A percentile compares a stretch with the other conserved stretches of the same genome.
These are phyloP conservation scores for Leishmania arabica DNA, from an alignment of 208 protist genomes.

Conservation along the genomic window DNA sequence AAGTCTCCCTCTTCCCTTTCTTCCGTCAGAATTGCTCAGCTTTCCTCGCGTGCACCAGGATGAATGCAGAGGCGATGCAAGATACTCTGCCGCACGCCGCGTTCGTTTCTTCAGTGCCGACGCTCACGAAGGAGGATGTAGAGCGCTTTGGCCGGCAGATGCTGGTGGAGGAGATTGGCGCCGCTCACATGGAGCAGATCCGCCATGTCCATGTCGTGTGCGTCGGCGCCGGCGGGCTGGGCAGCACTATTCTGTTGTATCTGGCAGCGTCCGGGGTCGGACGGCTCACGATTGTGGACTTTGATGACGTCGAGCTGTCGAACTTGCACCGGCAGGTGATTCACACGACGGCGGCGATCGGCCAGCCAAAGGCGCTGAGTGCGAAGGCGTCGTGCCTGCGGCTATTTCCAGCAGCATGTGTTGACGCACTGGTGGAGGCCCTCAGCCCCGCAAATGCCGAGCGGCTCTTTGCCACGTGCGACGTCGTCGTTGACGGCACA, in stretches of 20 bases:
- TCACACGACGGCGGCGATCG: conserved; percentile 67
- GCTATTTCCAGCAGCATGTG: conserved; percentile 54
- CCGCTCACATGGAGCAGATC: conserved; percentile 74
- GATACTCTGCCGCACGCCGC: neutral
- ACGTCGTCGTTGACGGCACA: conserved; percentile 93
- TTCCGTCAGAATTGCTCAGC: neutral
- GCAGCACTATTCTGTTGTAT: conserved; percentile 92
- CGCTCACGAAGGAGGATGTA: conserved; percentile 65
- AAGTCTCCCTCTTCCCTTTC: neutral
- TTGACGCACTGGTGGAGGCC: conserved; percentile 39
- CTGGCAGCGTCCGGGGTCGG: conserved; percentile 94
- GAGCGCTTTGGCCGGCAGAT: conserved; percentile 92
- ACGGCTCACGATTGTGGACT: conserved; percentile 88
- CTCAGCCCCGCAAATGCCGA: conserved; percentile 79
- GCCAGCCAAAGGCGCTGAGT: conserved; percentile 84
- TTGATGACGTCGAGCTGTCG: conserved; percentile 91
- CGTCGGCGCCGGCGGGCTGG: conserved; percentile 95
- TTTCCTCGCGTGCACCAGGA: neutral
- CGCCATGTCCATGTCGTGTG: conserved; percentile 70
- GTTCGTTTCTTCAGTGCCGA: conserved; percentile 33
- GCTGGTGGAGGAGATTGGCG: conserved; percentile 84
- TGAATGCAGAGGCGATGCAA: neutral
- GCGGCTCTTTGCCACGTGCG: conserved; percentile 59
- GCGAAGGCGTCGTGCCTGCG: conserved; percentile 62
- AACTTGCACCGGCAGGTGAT: conserved; percentile 97